These are phyloP conservation scores for Pinus tabuliformis DNA, from an alignment of 75 land plant genomes.

Conservation along the genomic window DNA sequence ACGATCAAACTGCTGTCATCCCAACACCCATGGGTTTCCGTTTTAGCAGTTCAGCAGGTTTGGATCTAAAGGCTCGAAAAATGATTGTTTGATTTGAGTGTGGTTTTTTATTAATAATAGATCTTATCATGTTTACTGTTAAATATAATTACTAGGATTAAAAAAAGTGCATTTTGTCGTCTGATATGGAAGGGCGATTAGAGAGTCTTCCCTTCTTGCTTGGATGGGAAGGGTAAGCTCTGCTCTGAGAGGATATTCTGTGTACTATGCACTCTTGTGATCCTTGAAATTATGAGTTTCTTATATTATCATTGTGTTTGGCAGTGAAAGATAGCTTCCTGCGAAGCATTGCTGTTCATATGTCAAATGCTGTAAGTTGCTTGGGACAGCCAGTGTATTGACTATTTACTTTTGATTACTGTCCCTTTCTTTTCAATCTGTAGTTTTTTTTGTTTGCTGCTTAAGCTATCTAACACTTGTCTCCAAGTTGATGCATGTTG, in stretches of 20 bases:
- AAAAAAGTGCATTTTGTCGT: too few relatives aligned
- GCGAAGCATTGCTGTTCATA: constrained; percentile 4
- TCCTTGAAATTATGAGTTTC: not conserved
- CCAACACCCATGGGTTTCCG: constrained; percentile 24
- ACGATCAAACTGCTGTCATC: constrained; percentile 13
- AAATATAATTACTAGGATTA: too few relatives aligned
- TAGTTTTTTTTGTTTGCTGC: not conserved
- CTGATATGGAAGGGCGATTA: too few relatives aligned
- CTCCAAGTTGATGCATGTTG: not conserved
- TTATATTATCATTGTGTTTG: not conserved
- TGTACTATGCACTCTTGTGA: not conserved
- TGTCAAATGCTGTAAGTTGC: not conserved
- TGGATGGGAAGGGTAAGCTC: too few relatives aligned
- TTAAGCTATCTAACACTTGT: too few relatives aligned
- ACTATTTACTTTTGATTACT: not conserved
- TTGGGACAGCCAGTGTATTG: not conserved
- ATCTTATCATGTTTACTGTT: too few relatives aligned
- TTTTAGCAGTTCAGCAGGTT: constrained; percentile 38
- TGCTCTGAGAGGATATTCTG: too few relatives aligned
- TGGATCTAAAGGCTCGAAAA: not conserved
- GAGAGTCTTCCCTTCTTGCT: too few relatives aligned
- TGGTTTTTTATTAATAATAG: too few relatives aligned
- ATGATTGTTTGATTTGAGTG: too few relatives aligned
- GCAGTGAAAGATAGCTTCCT: constrained; percentile 8
- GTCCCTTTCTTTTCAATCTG: not conserved